These are phyloP conservation scores for Myriosclerotinia curreyana DNA, from an alignment of 2,329 filamentous ascomycete genomes.

Conservation along the genomic window DNA sequence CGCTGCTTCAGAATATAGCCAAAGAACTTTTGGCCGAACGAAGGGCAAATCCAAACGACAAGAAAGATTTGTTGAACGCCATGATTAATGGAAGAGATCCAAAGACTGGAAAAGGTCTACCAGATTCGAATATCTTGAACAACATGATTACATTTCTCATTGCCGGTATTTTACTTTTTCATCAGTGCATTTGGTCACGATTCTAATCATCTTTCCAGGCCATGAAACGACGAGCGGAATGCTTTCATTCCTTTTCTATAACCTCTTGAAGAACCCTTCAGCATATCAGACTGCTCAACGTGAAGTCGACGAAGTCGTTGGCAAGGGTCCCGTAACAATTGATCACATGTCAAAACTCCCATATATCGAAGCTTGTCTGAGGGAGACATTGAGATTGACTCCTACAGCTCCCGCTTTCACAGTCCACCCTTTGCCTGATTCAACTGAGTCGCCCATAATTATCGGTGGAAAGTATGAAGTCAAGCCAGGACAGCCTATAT, in stretches of 20 bases:
- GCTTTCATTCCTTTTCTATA: constrained; percentile 50
- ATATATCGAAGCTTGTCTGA: constrained; percentile 64
- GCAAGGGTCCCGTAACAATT: constrained; percentile 44
- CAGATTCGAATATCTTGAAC: constrained; percentile 60
- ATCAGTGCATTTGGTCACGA: constrained; percentile 40
- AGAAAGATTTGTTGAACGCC: constrained; percentile 66
- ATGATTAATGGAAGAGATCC: constrained; percentile 68
- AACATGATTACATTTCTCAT: constrained; percentile 71
- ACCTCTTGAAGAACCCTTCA: constrained; percentile 50
- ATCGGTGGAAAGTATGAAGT: constrained; percentile 38
- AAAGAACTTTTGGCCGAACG: constrained; percentile 58
- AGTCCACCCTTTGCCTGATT: constrained; percentile 45
- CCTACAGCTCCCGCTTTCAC: constrained; percentile 44
- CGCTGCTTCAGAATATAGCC: constrained; percentile 37
- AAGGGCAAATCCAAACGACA: constrained; percentile 53
- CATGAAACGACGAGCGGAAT: constrained; percentile 66
- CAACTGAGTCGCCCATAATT: constrained; percentile 39
- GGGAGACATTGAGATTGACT: constrained; percentile 62
- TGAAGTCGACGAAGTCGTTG: constrained; percentile 54
- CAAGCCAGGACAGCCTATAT: constrained; percentile 50
- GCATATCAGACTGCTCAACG: constrained; percentile 48
- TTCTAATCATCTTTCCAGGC: constrained; percentile 44
- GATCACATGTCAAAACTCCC: constrained; percentile 54
- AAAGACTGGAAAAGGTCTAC: constrained; percentile 63
- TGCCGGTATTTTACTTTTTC: constrained; percentile 40